Evolutionary conservation across 2,329 filamentous ascomycete species (phyloP), one percentile per base, ranked within the genome.

Genomic region (Fusarium tanahbumbuense): DNA sequence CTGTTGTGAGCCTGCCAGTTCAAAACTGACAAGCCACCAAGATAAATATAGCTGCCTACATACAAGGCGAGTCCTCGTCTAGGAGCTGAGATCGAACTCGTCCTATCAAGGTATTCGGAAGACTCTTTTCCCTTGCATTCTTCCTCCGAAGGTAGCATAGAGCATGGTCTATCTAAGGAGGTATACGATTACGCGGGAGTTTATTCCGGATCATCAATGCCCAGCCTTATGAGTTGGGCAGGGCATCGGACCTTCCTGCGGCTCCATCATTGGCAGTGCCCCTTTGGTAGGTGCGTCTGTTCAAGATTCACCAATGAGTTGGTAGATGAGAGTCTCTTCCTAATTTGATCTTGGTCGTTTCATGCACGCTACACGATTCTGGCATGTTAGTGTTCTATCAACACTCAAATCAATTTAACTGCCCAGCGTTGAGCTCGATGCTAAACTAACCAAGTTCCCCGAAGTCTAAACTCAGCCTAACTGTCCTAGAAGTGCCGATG

Each of bases 21-120:
- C 44, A 56, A 44, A n/a, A 18, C 18, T 37, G 41, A 16, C 50
- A 58, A 54, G 64, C 59, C 55, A 45, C 32, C 45, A 53, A 44
- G 62, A 59, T 70, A 70, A 67, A 50, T 52, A 63, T 69, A 69
- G 67, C 56, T 49, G 30, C 23, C 8, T 28, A n/a, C 44, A 18
- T 27, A 13, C 30, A 34, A 18, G 22, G 23, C 23, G 32, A 25
- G 6, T 20, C 11, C 22, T 27, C 18, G 18, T 27, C 48, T 20
- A 25, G 20, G 9, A 42, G 22, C 27, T 27, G 25, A 44, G 34
- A 47, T 20, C 18, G 49, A 45, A 41, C 22, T 22, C 10, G 34
- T 25, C n/a, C 28, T 46, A n/a, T 54, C 40, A 23, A 42, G 22
- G 40, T 56, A 8, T 22, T 8, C 45, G 8, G 18, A 34, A 32